These are phyloP conservation scores for Amylostereum areolatum DNA, from an alignment of 1,284 basidiomycete species.

Conservation along the genomic window DNA sequence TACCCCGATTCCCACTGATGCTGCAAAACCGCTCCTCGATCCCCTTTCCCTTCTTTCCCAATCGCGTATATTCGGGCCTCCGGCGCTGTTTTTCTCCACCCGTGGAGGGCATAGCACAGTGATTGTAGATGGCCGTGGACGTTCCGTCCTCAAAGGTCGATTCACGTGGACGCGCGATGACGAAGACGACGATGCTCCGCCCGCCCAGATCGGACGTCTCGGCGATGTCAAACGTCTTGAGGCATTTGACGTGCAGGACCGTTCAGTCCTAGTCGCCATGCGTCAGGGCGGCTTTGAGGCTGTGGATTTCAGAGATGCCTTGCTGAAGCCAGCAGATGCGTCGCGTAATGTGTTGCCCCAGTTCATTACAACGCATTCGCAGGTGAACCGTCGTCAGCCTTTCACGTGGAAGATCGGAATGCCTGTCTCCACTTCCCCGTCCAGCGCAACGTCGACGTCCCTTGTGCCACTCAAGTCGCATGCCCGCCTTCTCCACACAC, in stretches of 20 bases:
- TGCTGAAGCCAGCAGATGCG: constrained; percentile 69
- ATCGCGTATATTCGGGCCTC: constrained; percentile 77
- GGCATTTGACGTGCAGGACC: constrained; percentile 66
- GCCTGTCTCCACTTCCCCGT: constrained; percentile 41
- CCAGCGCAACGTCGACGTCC: constrained; percentile 28
- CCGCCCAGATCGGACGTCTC: constrained; percentile 38
- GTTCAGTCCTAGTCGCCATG: constrained; percentile 74
- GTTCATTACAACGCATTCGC: constrained; percentile 53
- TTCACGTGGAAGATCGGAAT: constrained; percentile 78
- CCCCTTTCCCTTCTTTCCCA: constrained; percentile 80
- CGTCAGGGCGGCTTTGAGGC: constrained; percentile 77
- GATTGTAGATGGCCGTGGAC: constrained; percentile 77
- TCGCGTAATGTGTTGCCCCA: constrained; percentile 64
- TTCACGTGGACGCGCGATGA: constrained; percentile 73
- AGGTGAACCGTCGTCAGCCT: constrained; percentile 59
- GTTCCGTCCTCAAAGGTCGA: constrained; percentile 73
- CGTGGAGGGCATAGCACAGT: constrained; percentile 79
- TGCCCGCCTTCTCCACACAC: constrained; percentile 18
- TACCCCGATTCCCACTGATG: constrained; percentile 19
- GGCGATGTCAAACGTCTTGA: constrained; percentile 77
- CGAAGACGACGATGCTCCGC: constrained; percentile 36
- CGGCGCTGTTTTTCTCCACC: constrained; percentile 81
- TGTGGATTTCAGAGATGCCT: constrained; percentile 68
- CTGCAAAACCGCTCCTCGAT: constrained; percentile 55
- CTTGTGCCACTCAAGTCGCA: constrained; percentile 34